Conservation (phyloP, 2,329 filamentous ascomycete species). For the Fusarium setosum region DNA sequence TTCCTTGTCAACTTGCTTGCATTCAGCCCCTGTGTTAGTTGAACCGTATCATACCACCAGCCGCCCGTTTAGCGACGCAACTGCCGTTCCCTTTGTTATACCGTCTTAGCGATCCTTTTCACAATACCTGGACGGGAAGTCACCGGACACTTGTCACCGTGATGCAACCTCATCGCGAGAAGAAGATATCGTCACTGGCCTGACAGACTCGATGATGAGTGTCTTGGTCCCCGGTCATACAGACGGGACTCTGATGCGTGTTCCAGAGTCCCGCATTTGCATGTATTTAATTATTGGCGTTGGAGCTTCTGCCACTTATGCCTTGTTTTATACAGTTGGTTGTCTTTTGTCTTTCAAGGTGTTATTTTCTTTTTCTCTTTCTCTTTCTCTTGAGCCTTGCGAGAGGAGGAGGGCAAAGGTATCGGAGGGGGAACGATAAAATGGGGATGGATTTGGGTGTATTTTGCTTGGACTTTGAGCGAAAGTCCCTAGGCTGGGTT, state of each 20-base stretch:
- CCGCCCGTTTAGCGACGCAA: constrained; percentile 42
- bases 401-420: constrained; percentile 1
- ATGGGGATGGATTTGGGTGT: constrained; percentile 13
- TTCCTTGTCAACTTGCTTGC: constrained; percentile 39
- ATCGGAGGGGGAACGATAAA: constrained; percentile 25
- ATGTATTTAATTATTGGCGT: constrained; percentile 44
- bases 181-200: constrained; percentile 26
- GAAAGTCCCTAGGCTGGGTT: constrained; percentile 4
- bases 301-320: constrained; percentile 25
- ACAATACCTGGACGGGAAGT: constrained; percentile 23
- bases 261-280: constrained; percentile 27
- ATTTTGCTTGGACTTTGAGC: constrained; percentile 11
- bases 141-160: constrained; percentile 24
- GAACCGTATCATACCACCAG: constrained; percentile 38
- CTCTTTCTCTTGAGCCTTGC: constrained; percentile 23
- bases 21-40: constrained; percentile 46
- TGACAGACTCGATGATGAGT: constrained; percentile 30
- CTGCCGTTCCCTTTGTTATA: constrained; percentile 42
- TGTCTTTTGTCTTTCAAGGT: constrained; percentile 15
- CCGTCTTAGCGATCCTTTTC: constrained; percentile 32
- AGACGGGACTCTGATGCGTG: constrained; percentile 15
- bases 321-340: constrained; percentile 7
- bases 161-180: constrained; percentile 21
- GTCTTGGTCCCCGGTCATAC: constrained; percentile 16
- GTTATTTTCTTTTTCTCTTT: constrained; percentile 24